Evolutionary conservation across 2,329 filamentous ascomycete genomes (phyloP).

Genomic region (Penicillium capsulatum): DNA sequence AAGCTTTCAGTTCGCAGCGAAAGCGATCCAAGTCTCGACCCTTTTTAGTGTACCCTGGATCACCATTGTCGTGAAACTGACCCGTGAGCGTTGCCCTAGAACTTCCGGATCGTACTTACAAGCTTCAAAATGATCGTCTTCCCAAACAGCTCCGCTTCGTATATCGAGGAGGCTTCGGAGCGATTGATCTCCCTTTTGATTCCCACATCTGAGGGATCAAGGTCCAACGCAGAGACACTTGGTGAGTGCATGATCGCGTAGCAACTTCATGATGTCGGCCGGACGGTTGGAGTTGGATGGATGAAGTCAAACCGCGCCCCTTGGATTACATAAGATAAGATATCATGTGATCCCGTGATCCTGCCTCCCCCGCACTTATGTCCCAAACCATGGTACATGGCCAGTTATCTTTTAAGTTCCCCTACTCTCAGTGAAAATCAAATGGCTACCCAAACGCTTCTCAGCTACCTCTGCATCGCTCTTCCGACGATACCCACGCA

Average conservation of each 20-base stretch:
- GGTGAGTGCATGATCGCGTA: no score
- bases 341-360: no score
- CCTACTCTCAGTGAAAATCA: no score
- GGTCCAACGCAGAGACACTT: no score
- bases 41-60: constrained; percentile 20
- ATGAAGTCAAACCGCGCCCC: no score
- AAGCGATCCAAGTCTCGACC: constrained; percentile 26
- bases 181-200: constrained; percentile 6
- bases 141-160: not conserved
- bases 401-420: no score
- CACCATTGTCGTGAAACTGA: constrained; percentile 24
- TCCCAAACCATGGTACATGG: no score
- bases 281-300: no score
- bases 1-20: constrained; percentile 23
- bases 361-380: no score
- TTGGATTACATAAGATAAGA: no score
- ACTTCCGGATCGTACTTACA: constrained; percentile 2
- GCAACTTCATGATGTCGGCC: no score
- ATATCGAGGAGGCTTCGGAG: constrained; percentile 5
- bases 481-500: constrained; percentile 11
- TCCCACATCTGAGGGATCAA: constrained; percentile 4
- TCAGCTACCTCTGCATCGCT: constrained; percentile 10
- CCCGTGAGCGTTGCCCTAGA: constrained; percentile 5
- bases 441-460: constrained; percentile 12
- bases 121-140: constrained; percentile 2